Evolutionary conservation across 176 grass and related monocot species (phyloP).

Genomic region (Ampelocalamus luodianensis): DNA sequence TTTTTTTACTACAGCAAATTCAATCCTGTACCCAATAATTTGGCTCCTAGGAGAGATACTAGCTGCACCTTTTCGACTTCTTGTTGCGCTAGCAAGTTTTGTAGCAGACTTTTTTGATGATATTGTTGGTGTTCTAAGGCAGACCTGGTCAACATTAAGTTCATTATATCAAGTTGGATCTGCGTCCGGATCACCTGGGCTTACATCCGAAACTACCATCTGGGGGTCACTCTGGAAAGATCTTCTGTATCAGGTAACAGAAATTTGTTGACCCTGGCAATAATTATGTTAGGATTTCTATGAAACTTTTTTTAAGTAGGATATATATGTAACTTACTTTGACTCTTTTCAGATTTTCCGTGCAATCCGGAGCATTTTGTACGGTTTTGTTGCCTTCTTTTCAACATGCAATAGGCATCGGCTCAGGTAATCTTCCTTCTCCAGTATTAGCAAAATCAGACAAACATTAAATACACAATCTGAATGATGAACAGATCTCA

Average conservation of each 20-base stretch:
- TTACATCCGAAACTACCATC: conserved; percentile 61
- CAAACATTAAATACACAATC: conserved; percentile 16
- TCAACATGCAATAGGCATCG: conserved; percentile 94
- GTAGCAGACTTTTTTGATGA: conserved; percentile 60
- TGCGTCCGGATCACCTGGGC: conserved; percentile 49
- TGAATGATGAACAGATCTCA: not conserved
- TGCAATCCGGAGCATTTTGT: conserved; percentile 89
- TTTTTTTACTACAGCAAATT: conserved; percentile 60
- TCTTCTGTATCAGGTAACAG: conserved; percentile 82
- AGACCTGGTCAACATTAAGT: conserved; percentile 70
- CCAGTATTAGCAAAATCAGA: not conserved
- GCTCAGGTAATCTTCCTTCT: conserved; percentile 64
- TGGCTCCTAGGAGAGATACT: conserved; percentile 80
- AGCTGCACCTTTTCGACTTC: conserved; percentile 60
- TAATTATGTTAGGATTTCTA: not conserved
- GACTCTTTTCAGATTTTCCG: conserved; percentile 70
- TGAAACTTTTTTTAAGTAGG: not conserved
- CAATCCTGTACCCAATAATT: conserved; percentile 73
- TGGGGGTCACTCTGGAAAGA: conserved; percentile 92
- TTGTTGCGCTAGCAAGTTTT: conserved; percentile 63
- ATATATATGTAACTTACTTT: conserved; percentile 35
- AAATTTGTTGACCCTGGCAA: not conserved
- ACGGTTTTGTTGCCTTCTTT: conserved; percentile 97
- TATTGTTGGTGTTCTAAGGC: conserved; percentile 51
- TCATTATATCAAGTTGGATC: conserved; percentile 74